Conservation (phyloP, 768 basidiomycete species). For the Butyriboletus loyo region DNA sequence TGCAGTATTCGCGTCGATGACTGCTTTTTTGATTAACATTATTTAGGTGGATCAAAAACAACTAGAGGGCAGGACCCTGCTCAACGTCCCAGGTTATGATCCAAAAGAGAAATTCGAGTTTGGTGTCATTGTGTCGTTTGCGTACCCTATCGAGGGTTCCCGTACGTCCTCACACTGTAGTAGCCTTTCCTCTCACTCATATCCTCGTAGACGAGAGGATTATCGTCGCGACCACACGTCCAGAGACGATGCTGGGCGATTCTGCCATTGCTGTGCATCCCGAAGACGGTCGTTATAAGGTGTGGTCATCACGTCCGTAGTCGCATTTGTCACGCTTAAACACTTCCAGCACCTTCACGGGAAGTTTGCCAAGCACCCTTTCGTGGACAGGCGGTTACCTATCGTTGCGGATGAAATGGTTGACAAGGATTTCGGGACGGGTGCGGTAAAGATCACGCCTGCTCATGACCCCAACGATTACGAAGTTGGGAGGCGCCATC, state of each 20-base stretch:
- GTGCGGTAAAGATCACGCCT: slow-evolving; percentile 98
- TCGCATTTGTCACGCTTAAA: neutral
- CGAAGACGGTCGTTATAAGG: slow-evolving; percentile 85
- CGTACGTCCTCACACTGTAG: slow-evolving; percentile 40
- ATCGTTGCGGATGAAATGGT: slow-evolving; percentile 87
- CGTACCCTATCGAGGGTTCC: slow-evolving; percentile 85
- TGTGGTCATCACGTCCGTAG: slow-evolving; percentile 19
- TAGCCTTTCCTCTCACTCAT: neutral
- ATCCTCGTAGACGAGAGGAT: slow-evolving; percentile 71
- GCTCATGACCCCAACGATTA: slow-evolving; percentile 98
- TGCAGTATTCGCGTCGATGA: slow-evolving; percentile 26
- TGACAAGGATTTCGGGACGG: slow-evolving; percentile 95
- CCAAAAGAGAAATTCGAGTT: slow-evolving; percentile 96
- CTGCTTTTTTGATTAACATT: neutral
- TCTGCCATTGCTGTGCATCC: slow-evolving; percentile 97
- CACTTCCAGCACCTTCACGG: slow-evolving; percentile 78
- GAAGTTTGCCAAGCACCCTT: slow-evolving; percentile 88
- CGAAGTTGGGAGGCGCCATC: slow-evolving; percentile 85
- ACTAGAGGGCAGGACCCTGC: slow-evolving; percentile 76
- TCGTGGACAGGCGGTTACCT: slow-evolving; percentile 80
- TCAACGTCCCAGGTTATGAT: slow-evolving; percentile 94
- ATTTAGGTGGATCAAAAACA: slow-evolving; percentile 87
- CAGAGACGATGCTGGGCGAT: slow-evolving; percentile 98
- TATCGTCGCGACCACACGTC: slow-evolving; percentile 94
- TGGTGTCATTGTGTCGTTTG: slow-evolving; percentile 94